Percentiles rank a stretch among this genome's conserved stretches.
Conservation (phyloP, 495 filamentous ascomycete species). For the Penicillium flavigenum region DNA sequence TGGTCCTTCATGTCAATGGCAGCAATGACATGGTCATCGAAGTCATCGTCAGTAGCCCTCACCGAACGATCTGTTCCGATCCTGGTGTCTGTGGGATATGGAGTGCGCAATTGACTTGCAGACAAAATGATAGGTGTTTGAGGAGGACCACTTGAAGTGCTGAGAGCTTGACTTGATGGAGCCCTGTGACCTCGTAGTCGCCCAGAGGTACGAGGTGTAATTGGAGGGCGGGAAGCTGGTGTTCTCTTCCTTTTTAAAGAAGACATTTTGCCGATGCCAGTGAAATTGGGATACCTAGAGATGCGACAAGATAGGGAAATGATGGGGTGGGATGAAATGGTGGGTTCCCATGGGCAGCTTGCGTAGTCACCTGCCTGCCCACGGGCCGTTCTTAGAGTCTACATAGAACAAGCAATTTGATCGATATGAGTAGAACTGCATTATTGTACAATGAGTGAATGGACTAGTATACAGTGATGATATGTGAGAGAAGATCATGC, state of each 20-base stretch:
- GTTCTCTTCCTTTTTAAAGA: conserved; percentile 29
- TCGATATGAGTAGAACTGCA: conserved; percentile 9
- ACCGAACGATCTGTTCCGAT: conserved; percentile 7
- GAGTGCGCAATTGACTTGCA: conserved; percentile 14
- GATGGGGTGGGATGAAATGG: neutral
- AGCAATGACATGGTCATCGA: conserved; percentile 73
- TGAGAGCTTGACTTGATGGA: conserved; percentile 10
- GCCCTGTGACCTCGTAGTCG: conserved; percentile 8
- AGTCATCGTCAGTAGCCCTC: conserved; percentile 48
- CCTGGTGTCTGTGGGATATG: conserved; percentile 12
- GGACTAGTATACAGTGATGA: conserved; percentile 20
- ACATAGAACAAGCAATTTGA: neutral
- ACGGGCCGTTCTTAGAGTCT: conserved; percentile 13
- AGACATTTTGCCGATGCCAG: conserved; percentile 15
- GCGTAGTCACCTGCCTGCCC: neutral
- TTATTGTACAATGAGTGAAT: conserved; percentile 15
- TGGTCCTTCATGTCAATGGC: conserved; percentile 74
- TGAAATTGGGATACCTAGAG: neutral
- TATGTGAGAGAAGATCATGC: conserved; percentile 21
- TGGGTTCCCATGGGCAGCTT: neutral
- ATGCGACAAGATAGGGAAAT: neutral
- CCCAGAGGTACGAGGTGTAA: conserved; percentile 18
- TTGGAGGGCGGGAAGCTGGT: conserved; percentile 13
- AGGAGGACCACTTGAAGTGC: conserved; percentile 1
- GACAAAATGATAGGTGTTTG: conserved; percentile 8